Evolutionary conservation across 1,284 basidiomycete species (phyloP).

Genomic region (Phenoliferia sp.): DNA sequence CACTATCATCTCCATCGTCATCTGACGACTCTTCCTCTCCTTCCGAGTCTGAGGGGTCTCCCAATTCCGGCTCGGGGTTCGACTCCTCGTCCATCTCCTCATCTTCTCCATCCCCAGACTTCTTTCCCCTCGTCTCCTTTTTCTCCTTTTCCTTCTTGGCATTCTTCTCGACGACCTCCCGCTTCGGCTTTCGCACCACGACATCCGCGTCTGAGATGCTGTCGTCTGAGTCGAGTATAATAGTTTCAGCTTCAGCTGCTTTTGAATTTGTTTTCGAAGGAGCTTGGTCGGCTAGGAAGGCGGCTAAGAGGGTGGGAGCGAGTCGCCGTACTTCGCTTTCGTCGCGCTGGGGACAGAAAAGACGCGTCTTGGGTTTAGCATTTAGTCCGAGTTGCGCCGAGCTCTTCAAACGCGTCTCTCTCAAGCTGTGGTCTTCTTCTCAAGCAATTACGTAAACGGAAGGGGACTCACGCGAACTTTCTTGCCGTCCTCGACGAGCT

Average conservation of each 20-base stretch:
- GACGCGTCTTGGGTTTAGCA: background rate
- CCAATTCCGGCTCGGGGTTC: background rate
- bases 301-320: conserved; percentile 15
- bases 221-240: background rate
- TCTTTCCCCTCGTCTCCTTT: background rate
- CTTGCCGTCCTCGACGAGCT: background rate
- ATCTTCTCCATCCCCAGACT: background rate
- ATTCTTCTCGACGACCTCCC: background rate
- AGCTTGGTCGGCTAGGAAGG: conserved; percentile 4
- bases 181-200: conserved; percentile 1
- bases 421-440: background rate
- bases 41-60: no score
- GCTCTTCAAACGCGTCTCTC: background rate
- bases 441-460: background rate
- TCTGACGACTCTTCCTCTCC: background rate
- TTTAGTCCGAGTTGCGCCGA: background rate
- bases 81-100: background rate
- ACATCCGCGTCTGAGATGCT: background rate
- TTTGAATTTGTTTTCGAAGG: background rate
- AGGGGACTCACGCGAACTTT: background rate
- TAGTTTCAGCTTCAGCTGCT: background rate
- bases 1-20: background rate
- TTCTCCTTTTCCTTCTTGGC: background rate
- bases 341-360: background rate
- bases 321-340: background rate